Percentiles rank a stretch among this genome's conserved stretches.
phyloP scores from a whole-genome alignment of 768 basidiomycete species.

The Russula sp. region DNA sequence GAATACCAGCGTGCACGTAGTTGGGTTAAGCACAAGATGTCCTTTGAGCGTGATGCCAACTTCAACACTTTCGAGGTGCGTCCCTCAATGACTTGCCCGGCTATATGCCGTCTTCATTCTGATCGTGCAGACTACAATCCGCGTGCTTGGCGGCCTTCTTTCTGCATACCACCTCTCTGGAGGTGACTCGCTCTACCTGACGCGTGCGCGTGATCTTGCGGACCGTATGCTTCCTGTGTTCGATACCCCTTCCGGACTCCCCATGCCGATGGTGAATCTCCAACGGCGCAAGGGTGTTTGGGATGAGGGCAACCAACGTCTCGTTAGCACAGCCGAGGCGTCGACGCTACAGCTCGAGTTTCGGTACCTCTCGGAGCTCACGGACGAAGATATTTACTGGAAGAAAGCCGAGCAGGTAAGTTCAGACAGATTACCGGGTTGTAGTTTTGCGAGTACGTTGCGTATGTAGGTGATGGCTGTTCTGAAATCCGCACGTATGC shows the following conservation, averaged over 20 bases:
- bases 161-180: slow-evolving; percentile 77
- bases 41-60: slow-evolving; percentile 69
- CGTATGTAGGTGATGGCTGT: slow-evolving; percentile 55
- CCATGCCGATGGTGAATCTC: slow-evolving; percentile 76
- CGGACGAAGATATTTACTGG: slow-evolving; percentile 78
- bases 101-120: not conserved
- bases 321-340: slow-evolving; percentile 81
- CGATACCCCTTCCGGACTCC: slow-evolving; percentile 75
- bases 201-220: slow-evolving; percentile 76
- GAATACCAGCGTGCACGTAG: slow-evolving; percentile 72
- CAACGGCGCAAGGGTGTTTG: slow-evolving; percentile 51
- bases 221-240: slow-evolving; percentile 83
- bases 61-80: slow-evolving; percentile 91
- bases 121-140: slow-evolving; percentile 72
- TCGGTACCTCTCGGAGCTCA: slow-evolving; percentile 76
- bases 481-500: slow-evolving; percentile 54
- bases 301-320: slow-evolving; percentile 50
- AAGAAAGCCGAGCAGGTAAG: slow-evolving; percentile 64
- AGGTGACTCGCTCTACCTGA: slow-evolving; percentile 61
- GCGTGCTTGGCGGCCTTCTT: slow-evolving; percentile 84
- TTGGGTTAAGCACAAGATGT: slow-evolving; percentile 67
- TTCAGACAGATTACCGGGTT: not conserved
- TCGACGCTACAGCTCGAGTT: slow-evolving; percentile 88
- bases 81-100: not conserved
- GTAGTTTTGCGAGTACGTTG: not conserved